Base-by-base conservation (phyloP, 352 stramenopile species). In the Peronospora tabacina region DNA sequence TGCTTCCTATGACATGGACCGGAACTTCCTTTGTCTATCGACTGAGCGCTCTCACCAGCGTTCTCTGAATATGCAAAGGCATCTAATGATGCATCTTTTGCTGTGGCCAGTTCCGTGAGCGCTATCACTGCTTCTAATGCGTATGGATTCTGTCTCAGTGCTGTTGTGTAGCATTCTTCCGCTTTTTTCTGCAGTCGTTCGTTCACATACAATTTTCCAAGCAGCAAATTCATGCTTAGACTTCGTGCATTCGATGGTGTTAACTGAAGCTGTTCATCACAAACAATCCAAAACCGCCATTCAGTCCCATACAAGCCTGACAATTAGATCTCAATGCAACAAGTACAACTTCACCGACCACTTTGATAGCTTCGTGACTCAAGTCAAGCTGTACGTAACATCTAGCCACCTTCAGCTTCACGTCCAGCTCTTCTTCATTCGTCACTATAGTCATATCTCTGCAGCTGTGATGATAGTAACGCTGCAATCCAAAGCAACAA, bases 41-140 rank as follows among this genome's bases (percentile, higher is more conserved):
- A 17, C n/a, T 13, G 35, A 12, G 35, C 32, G 32, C 34, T 55
- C 16, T 68, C 46, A 13, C 38, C 57, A 30, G 44, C 17, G 11
- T 57, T 59, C 9, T 8, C 5, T 43, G 26, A 19, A 22, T 59
- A 50, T 47, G 49, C 26, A 49, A 66, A 63, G 7, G 60, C 44
- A 48, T 69, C 44, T 28, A 51, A 58, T 1, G 57, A 57, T 5
- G 58, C 53, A 53, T 80, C 69, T 40, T 75, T 80, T 19, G 65
- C 60, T 15, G 59, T 58, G 7, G 68, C 52, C n/a, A 90, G 55
- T 24, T 87, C 63, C 0, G 78, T 68, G 2, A 90, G 66, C 9
- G 72, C 75, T 44, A 92, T 33, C n/a, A 73, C 66, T n/a, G 82
- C 82, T 60, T 92, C 82, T 15, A 92, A 45, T 15, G 82, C 82